Conservation (phyloP, 345 rosid species). For the Theobroma cacao region DNA sequence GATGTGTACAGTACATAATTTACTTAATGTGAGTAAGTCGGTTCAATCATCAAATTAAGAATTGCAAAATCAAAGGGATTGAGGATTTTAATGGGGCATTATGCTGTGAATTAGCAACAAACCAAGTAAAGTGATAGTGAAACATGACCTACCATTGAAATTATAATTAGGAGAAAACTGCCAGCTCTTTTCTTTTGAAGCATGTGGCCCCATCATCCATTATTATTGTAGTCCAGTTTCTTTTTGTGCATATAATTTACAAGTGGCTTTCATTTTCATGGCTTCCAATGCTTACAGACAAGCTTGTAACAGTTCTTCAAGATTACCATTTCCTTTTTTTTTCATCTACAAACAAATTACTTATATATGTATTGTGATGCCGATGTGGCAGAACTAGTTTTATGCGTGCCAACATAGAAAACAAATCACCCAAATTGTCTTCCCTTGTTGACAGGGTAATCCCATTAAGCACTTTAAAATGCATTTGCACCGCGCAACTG, state of each 20-base stretch:
- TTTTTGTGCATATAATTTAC: not conserved
- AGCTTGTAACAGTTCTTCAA: constrained; percentile 5
- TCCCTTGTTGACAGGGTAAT: not conserved
- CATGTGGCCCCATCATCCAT: constrained; percentile 36
- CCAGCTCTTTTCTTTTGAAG: constrained; percentile 16
- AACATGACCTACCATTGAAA: constrained; percentile 44
- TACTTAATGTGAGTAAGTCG: not conserved
- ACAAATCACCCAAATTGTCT: not conserved
- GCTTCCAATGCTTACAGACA: constrained; percentile 18
- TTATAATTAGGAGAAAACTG: constrained; percentile 26
- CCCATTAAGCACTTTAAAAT: not conserved
- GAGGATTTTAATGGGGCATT: not conserved
- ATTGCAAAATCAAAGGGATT: not conserved
- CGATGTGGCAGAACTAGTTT: not conserved
- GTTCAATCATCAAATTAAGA: constrained; percentile 5
- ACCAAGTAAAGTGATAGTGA: constrained; percentile 32
- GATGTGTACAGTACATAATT: not conserved
- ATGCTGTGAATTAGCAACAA: not conserved
- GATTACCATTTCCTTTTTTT: not conserved
- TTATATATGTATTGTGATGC: not conserved
- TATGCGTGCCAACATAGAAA: constrained; percentile 1
- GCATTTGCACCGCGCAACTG: not conserved
- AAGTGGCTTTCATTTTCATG: constrained; percentile 39
- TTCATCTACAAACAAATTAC: constrained; percentile 2
- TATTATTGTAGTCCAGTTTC: constrained; percentile 21